Evolutionary conservation across 257 asterid species (phyloP), one percentile per base, ranked within the genome.

Genomic region (Solanum pinnatisectum): DNA sequence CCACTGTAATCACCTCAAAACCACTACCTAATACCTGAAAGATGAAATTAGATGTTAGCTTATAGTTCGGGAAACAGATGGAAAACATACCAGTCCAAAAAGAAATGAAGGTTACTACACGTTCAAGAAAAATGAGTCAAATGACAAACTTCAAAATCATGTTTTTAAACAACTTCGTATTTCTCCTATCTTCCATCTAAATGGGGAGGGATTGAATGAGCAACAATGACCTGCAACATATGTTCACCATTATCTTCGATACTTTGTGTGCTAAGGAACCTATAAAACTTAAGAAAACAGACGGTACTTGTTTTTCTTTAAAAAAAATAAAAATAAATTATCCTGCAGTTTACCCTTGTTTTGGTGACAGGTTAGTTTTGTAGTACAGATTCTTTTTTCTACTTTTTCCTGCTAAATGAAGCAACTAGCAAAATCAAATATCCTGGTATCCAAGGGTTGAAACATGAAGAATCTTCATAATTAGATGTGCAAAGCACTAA

Each of bases 11-110:
- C 72, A 97, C 98, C 95, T 97, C 99, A 87, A 94, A 97, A 88
- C 99, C 99, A 84, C 94, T 95, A 36, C 99, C 99, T 72, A 97
- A 93, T 78, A 96, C 97, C 99, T 96, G 94, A 37, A 86, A 87
- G 88, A 88, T 20, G 89, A 65, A 37, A 44, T 86, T 73, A 32
- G 30, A 86, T 49, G 84, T 32, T 46, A 49, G 70, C 15, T 30
- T 82, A 46, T 16, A 82, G 32, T 49, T 27, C 12, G 12, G 11
- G 70, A 39, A 82, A 49, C 70, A 18, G 20, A 15, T 27, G 37
- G 10, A 27, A 16, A 79, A 27, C 23, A 79, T 8, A 44, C 37
- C 65, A n/a, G 63, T 25, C 27, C 37, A 44, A 1, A 77, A 79
- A 27, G 84, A 79, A 56, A 44, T 79, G 67, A 42, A 16, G 36